Evolutionary conservation across 768 basidiomycete species (phyloP), one percentile per base, ranked within the genome.

Genomic region (Fomitopsis serialis): DNA sequence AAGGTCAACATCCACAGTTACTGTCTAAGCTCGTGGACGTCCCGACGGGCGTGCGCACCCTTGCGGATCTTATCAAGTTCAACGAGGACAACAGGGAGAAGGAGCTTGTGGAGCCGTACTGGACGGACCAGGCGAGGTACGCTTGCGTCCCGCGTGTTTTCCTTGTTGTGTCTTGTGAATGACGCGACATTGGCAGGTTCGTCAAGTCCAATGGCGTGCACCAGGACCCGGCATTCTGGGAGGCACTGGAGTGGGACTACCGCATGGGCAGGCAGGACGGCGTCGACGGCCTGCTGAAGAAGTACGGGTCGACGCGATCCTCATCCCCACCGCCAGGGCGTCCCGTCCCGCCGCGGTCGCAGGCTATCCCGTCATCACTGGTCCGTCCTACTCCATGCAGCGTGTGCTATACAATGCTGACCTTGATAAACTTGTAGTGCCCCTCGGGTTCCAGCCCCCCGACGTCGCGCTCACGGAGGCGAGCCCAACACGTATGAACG

Each of bases 311-410:
- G 70, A 70, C 44, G 71, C 68, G 2, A 56, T 72, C 21, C 66
- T 47, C 44, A 48, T 53, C 45, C 57, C 49, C 3, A 58, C 54
- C 43, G 43, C 65, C 27, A 58, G 65, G 24, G 67, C 70, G 5
- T 68, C 70, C 0, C 63, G 56, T 17, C 59, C 68, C 3, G 61
- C 67, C 67, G 84, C 82, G 3, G 77, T 85, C 52, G 79, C 81
- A 4, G 85, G 83, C 8, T 85, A 84, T 58, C 84, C 85, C 1
- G 80, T 85, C 50, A 71, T 85, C 35, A 84, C 84, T 22, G 82
- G 83, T 79, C 5, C 8, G 29, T 32, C 29, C 11, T 3, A 17
- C 24, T 34, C 23, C 8, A 9, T 9, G 22, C 17, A n/a, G 23
- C 6, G 11, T 32, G 29, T 6, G 11, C 5, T 5, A 11, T 32